Percentiles rank a stretch among this genome's conserved stretches.
Conservation (phyloP, 2,329 filamentous ascomycete genomes). For the Fusarium neocosmosporiellum region DNA sequence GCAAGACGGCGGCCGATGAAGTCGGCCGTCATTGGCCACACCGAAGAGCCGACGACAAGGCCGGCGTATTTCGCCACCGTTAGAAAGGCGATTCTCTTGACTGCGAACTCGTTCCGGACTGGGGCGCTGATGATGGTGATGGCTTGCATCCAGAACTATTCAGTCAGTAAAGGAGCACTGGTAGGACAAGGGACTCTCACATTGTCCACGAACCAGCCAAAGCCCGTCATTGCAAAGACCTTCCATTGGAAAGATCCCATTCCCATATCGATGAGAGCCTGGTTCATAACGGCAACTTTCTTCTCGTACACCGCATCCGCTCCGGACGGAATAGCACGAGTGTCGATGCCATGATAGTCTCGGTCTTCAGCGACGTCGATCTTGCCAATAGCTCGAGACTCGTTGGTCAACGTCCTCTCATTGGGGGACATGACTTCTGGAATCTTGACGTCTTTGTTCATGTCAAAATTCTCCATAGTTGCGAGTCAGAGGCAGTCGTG, state of each 20-base stretch:
- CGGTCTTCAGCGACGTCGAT: background rate
- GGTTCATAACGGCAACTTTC: constrained; percentile 39
- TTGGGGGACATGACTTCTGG: background rate
- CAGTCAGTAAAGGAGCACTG: background rate
- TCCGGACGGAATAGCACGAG: constrained; percentile 15
- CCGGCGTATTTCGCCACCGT: constrained; percentile 54
- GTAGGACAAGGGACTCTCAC: constrained; percentile 2
- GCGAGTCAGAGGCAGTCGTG: background rate
- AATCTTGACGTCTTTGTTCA: background rate
- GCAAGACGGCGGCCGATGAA: constrained; percentile 56
- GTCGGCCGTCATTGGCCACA: constrained; percentile 57
- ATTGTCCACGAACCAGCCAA: constrained; percentile 42
- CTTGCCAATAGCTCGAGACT: background rate
- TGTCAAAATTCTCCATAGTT: background rate
- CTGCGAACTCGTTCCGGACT: constrained; percentile 50
- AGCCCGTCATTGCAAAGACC: constrained; percentile 37
- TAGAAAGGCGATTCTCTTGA: constrained; percentile 46
- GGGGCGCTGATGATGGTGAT: constrained; percentile 49
- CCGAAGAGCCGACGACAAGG: constrained; percentile 57
- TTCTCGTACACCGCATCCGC: constrained; percentile 31
- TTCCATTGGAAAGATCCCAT: constrained; percentile 36
- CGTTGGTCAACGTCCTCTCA: background rate
- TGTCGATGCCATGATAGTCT: constrained; percentile 37
- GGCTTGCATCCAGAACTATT: constrained; percentile 49
- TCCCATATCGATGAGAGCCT: constrained; percentile 39